phyloP scores from a whole-genome alignment of 1,284 basidiomycete genomes.

The Papiliotrema nemorosa region DNA sequence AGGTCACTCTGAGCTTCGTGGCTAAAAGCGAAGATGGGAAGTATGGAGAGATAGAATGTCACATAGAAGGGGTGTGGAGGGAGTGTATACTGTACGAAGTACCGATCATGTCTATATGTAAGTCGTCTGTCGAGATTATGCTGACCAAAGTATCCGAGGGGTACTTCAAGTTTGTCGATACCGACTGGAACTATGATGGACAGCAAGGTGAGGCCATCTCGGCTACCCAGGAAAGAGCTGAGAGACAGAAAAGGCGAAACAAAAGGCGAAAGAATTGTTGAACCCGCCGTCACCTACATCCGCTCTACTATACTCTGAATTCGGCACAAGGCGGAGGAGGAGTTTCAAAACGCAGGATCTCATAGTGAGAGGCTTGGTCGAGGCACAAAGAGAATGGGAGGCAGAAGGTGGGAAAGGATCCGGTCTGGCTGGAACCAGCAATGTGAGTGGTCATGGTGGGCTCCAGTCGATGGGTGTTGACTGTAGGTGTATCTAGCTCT shows the following conservation, averaged over 20 bases:
- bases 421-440: slow-evolving; percentile 76
- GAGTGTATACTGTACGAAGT: slow-evolving; percentile 97
- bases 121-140: slow-evolving; percentile 74
- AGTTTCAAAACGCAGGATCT: slow-evolving; percentile 76
- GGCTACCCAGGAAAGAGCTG: slow-evolving; percentile 3
- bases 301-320: slow-evolving; percentile 81
- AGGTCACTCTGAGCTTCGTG: slow-evolving; percentile 69
- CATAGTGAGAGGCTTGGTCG: slow-evolving; percentile 67
- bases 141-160: slow-evolving; percentile 48
- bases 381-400: slow-evolving; percentile 58
- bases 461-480: slow-evolving; percentile 1
- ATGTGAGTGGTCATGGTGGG: slow-evolving; percentile 55
- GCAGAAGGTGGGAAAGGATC: slow-evolving; percentile 51
- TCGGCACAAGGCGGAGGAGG: slow-evolving; percentile 84
- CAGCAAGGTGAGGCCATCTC: slow-evolving; percentile 57
- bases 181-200: slow-evolving; percentile 76
- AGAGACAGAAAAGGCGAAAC: slow-evolving; percentile 58
- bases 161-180: slow-evolving; percentile 61
- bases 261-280: slow-evolving; percentile 69
- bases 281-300: slow-evolving; percentile 44
- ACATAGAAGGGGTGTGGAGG: slow-evolving; percentile 72
- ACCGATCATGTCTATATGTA: slow-evolving; percentile 82
- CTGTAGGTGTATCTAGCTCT: slow-evolving; percentile 71
- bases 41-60: slow-evolving; percentile 69
- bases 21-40: slow-evolving; percentile 53